Base-by-base conservation (phyloP, 768 basidiomycete species). In the Daedalea quercina region DNA sequence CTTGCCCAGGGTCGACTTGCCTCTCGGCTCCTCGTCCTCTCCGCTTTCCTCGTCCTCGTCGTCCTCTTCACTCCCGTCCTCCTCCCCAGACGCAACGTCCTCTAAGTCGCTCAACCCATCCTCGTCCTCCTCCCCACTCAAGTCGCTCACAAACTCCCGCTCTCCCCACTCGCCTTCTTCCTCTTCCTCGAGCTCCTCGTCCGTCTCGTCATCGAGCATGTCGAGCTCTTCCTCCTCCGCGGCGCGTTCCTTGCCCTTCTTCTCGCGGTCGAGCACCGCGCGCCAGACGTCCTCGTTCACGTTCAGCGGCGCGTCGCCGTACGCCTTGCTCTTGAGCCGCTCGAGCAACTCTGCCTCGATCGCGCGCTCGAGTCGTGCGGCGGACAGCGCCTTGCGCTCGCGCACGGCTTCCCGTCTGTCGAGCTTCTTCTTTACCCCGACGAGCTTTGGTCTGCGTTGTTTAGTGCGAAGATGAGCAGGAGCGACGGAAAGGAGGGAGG, bases 221-320 rank as follows among this genome's bases (percentile, higher is more conserved):
- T 69, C 75, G 48, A 75, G 62, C 48, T 74, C 75, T 51, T 74
- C 72, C 47, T 78, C 72, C 48, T 78, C 69, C 58, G 79, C 77
- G 43, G 53, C 64, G 47, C 69, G 69, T 33, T 70, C 63, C 82
- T 74, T 69, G 52, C 73, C 74, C 40, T 70, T 67, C 54, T 71
- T 69, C 65, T 96, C 93, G 44, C 83, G 77, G 63, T 96, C 91
- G 40, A 98, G 73, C 49, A 99, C 86, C 2, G 90, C 84, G 58
- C 85, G 82, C 96, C 96, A 98, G 9, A 98, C 94, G 40, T 76
- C 84, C 71, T 99, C 96, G 69, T 99, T 98, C 53, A 99, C 94
- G 68, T 99, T 98, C 42, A 99, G 79, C 12, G 96, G 96, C 31
- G 90, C 88, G 63, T 98, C 95, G 41, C 96, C 95, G 65, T 99